Conservation (phyloP, 192 early-diverging fungal genomes). For the Gorgonomyces haynaldii region DNA sequence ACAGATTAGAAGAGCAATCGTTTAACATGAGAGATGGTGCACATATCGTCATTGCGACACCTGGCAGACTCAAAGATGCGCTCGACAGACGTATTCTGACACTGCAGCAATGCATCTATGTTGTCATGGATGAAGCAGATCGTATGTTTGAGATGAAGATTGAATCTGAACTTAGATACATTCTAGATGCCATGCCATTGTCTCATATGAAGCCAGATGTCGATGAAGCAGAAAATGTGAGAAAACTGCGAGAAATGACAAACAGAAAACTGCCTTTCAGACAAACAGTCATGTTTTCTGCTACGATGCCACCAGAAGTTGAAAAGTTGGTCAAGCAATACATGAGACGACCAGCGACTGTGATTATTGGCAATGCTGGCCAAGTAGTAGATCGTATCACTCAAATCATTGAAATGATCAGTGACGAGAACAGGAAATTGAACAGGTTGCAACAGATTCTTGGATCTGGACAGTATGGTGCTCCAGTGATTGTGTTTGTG, state of each 20-base stretch:
- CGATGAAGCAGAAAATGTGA: conserved; percentile 53
- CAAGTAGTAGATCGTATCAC: conserved; percentile 94
- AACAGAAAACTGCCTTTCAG: conserved; percentile 39
- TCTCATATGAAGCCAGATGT: conserved; percentile 80
- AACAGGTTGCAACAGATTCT: conserved; percentile 69
- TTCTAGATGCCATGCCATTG: conserved; percentile 85
- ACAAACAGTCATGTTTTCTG: conserved; percentile 99
- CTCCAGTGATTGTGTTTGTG: conserved; percentile 95
- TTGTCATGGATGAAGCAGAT: conserved; percentile 99
- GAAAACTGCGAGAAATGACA: conserved; percentile 19
- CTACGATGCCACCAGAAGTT: conserved; percentile 93
- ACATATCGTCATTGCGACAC: conserved; percentile 96
- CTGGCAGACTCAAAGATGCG: conserved; percentile 88
- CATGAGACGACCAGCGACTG: conserved; percentile 68
- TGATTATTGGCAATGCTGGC: conserved; percentile 93
- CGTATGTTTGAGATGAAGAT: conserved; percentile 67
- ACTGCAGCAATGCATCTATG: conserved; percentile 87
- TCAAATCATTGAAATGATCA: conserved; percentile 88
- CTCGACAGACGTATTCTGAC: conserved; percentile 82
- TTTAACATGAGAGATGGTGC: conserved; percentile 82
- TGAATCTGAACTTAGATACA: conserved; percentile 89
- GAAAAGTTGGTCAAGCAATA: conserved; percentile 82
- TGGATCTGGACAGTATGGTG: conserved; percentile 44
- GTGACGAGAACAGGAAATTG: conserved; percentile 74
- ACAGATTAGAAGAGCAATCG: conserved; percentile 79